phyloP scores from a whole-genome alignment of 352 stramenopile species.

The Phytophthora pinifolia region DNA sequence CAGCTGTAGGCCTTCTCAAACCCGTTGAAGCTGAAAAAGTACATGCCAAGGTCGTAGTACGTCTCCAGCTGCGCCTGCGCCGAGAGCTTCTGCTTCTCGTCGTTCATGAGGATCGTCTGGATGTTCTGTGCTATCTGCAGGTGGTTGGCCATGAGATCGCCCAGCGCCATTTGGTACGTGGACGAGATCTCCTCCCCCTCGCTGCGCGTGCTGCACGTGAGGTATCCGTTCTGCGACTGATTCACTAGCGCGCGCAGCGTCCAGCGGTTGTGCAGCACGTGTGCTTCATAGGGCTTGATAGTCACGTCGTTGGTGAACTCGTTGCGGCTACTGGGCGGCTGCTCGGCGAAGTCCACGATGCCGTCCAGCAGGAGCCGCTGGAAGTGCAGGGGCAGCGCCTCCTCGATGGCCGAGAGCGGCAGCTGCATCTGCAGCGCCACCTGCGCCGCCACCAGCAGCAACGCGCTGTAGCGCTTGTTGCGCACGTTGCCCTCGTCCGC shows the following conservation, averaged over 20 bases:
- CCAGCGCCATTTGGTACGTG: conserved; percentile 70
- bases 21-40: conserved; percentile 78
- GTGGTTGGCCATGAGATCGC: conserved; percentile 58
- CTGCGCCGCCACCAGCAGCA: conserved; percentile 73
- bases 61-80: conserved; percentile 55
- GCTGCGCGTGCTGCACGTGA: conserved; percentile 64
- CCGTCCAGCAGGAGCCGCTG: conserved; percentile 81
- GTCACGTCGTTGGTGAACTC: conserved; percentile 36
- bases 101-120: conserved; percentile 48
- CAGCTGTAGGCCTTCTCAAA: conserved; percentile 79
- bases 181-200: conserved; percentile 66
- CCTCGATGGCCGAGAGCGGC: conserved; percentile 53
- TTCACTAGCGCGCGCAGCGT: conserved; percentile 68
- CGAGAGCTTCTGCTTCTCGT: conserved; percentile 43
- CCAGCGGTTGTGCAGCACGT: conserved; percentile 76
- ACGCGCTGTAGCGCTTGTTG: conserved; percentile 72
- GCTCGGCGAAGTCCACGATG: conserved; percentile 75
- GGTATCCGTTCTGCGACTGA: conserved; percentile 68
- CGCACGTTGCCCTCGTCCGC: conserved; percentile 71
- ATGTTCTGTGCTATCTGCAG: conserved; percentile 66
- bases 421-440: conserved; percentile 79
- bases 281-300: conserved; percentile 48
- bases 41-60: conserved; percentile 66
- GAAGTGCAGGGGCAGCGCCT: conserved; percentile 68
- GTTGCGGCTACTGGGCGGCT: conserved; percentile 29